A percentile compares a stretch with the other conserved stretches of the same genome.
These are phyloP conservation scores for Sordariomycetes sp. DNA, from an alignment of 2,329 filamentous ascomycete genomes.

Conservation along the genomic window DNA sequence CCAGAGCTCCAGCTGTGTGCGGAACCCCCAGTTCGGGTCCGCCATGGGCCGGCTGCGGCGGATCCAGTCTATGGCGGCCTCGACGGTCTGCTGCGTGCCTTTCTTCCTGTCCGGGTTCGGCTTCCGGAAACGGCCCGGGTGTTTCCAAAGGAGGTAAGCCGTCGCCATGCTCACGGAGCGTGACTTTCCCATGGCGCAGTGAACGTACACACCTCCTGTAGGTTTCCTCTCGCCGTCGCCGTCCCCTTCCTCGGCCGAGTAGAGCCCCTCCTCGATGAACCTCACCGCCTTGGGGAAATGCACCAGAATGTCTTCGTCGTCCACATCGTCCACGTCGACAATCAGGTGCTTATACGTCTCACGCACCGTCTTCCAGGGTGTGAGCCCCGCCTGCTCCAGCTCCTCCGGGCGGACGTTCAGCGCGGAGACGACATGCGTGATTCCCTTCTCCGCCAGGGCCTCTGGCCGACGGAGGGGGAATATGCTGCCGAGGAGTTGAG, in stretches of 20 bases:
- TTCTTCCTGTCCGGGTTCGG: conserved; percentile 19
- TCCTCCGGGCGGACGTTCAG: conserved; percentile 39
- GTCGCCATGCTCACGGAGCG: conserved; percentile 77
- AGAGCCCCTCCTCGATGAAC: no score
- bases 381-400: conserved; percentile 32
- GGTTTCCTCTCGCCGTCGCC: not conserved
- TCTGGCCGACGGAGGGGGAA: conserved; percentile 67
- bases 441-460: conserved; percentile 58
- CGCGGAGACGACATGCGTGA: conserved; percentile 88
- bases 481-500: conserved; percentile 41
- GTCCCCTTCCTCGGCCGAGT: not conserved
- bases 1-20: conserved; percentile 78
- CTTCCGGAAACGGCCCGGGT: conserved; percentile 42
- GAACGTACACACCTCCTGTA: conserved; percentile 37
- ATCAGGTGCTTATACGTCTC: conserved; percentile 60
- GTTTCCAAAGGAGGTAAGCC: conserved; percentile 71
- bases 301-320: conserved; percentile 76
- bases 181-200: conserved; percentile 92
- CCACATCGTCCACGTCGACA: conserved; percentile 83
- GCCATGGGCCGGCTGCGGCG: conserved; percentile 63
- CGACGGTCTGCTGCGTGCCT: conserved; percentile 30
- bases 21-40: conserved; percentile 87
- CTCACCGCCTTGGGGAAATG: conserved; percentile 65
- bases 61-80: conserved; percentile 57
- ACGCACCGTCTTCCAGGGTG: conserved; percentile 39